These are phyloP conservation scores for Hysterangium stoloniferum DNA, from an alignment of 768 basidiomycete species.

Conservation along the genomic window DNA sequence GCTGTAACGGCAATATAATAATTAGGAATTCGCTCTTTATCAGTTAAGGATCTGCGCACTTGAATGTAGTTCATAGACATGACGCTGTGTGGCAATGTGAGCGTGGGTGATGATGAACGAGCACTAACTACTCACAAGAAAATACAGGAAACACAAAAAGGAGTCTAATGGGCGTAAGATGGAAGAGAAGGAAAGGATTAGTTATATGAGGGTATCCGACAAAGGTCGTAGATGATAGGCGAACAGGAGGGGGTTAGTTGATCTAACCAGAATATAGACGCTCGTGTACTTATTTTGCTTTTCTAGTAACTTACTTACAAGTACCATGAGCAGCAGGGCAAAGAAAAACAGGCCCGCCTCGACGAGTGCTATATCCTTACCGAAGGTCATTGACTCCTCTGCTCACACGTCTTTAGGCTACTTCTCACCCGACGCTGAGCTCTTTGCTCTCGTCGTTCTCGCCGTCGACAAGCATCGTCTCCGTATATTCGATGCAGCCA, in stretches of 20 bases:
- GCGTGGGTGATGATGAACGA: background rate
- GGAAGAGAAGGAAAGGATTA: background rate
- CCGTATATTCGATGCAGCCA: conserved; percentile 52
- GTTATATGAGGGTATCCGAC: conserved; percentile 4
- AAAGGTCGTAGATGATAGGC: background rate
- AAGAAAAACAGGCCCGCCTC: conserved; percentile 34
- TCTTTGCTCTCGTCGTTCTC: conserved; percentile 56
- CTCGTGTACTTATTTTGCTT: background rate
- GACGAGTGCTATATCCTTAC: conserved; percentile 49
- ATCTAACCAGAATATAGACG: background rate
- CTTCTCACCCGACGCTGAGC: conserved; percentile 49
- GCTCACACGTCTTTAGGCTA: conserved; percentile 38
- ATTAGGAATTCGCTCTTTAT: background rate
- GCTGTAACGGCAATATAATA: conserved; percentile 30
- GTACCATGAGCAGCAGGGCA: conserved; percentile 4
- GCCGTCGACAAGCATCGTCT: conserved; percentile 67
- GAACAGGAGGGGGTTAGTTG: background rate
- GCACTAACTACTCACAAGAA: background rate
- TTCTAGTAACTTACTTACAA: background rate
- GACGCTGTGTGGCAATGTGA: background rate
- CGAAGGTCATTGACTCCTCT: conserved; percentile 41
- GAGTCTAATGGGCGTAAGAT: background rate
- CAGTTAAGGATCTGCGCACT: conserved; percentile 24
- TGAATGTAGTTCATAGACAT: conserved; percentile 51
- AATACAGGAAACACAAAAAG: conserved; percentile 4